Evolutionary conservation across 2,329 filamentous ascomycete genomes (phyloP).

Genomic region (Shiraia sp.): DNA sequence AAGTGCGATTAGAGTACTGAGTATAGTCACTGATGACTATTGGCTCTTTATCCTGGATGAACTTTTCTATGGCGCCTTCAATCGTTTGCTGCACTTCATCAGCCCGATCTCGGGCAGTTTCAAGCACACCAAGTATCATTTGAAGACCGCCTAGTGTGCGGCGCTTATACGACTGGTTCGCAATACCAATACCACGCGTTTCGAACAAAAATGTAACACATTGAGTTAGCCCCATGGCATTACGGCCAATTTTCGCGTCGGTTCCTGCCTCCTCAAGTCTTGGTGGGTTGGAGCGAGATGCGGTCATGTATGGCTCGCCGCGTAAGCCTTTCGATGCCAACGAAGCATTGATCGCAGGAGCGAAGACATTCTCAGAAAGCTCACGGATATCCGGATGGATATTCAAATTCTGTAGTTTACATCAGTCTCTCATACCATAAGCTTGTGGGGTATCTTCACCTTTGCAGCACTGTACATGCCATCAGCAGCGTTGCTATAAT

Average conservation of each 20-base stretch:
- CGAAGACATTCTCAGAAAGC: slow-evolving; percentile 41
- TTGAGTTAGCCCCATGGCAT: slow-evolving; percentile 44
- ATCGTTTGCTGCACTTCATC: slow-evolving; percentile 32
- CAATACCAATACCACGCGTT: slow-evolving; percentile 42
- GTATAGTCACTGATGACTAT: slow-evolving; percentile 41
- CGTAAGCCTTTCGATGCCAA: slow-evolving; percentile 32
- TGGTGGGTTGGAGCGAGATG: slow-evolving; percentile 25
- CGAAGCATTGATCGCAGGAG: slow-evolving; percentile 34
- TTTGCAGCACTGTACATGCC: slow-evolving; percentile 42
- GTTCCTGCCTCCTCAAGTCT: slow-evolving; percentile 39
- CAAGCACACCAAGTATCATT: slow-evolving; percentile 40
- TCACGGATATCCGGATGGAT: slow-evolving; percentile 38
- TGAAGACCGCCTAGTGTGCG: slow-evolving; percentile 37
- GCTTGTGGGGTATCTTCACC: slow-evolving; percentile 29
- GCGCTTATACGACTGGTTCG: slow-evolving; percentile 40
- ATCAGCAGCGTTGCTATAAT: slow-evolving; percentile 41
- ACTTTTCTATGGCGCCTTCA: slow-evolving; percentile 28
- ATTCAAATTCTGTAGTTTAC: slow-evolving; percentile 37
- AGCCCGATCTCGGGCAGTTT: slow-evolving; percentile 37
- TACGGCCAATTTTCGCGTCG: slow-evolving; percentile 43
- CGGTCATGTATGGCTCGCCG: slow-evolving; percentile 42
- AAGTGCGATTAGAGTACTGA: slow-evolving; percentile 31
- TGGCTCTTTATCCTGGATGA: slow-evolving; percentile 27
- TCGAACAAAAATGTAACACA: slow-evolving; percentile 43
- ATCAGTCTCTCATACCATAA: not conserved